These are phyloP conservation scores for Xylaria castorea DNA, from an alignment of 495 filamentous ascomycete genomes.

Conservation along the genomic window DNA sequence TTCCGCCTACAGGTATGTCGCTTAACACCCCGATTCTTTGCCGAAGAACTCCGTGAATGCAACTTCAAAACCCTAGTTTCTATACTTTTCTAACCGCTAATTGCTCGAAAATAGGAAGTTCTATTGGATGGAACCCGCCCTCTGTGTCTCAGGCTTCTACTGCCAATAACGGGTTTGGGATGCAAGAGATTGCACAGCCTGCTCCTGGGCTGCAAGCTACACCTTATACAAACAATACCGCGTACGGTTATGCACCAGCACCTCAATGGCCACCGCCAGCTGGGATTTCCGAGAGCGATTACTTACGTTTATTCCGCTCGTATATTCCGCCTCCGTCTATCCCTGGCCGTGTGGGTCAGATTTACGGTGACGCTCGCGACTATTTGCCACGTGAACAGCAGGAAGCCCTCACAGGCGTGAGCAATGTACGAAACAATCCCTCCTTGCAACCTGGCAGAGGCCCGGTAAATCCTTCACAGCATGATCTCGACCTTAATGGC, in stretches of 20 bases:
- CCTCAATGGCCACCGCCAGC: background rate
- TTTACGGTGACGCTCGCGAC: conserved; percentile 5
- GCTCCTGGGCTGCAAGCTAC: background rate
- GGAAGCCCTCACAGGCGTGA: background rate
- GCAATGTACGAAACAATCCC: background rate
- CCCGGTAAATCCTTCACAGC: background rate
- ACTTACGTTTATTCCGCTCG: background rate
- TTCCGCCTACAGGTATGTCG: background rate
- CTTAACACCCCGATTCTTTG: background rate
- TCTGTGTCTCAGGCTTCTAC: background rate
- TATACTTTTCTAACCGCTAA: background rate
- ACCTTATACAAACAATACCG: background rate
- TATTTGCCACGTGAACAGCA: background rate
- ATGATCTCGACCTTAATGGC: background rate
- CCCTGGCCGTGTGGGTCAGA: background rate
- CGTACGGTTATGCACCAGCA: background rate
- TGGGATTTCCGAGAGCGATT: background rate
- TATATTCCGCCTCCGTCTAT: background rate
- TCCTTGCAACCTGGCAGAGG: background rate
- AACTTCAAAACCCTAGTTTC: background rate
- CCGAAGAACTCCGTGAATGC: background rate
- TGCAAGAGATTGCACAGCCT: background rate
- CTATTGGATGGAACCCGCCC: background rate
- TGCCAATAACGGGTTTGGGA: background rate
- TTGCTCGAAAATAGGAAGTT: background rate